Evolutionary conservation across 352 stramenopile genomes (phyloP).

Genomic region (Globisporangium alternatum): DNA sequence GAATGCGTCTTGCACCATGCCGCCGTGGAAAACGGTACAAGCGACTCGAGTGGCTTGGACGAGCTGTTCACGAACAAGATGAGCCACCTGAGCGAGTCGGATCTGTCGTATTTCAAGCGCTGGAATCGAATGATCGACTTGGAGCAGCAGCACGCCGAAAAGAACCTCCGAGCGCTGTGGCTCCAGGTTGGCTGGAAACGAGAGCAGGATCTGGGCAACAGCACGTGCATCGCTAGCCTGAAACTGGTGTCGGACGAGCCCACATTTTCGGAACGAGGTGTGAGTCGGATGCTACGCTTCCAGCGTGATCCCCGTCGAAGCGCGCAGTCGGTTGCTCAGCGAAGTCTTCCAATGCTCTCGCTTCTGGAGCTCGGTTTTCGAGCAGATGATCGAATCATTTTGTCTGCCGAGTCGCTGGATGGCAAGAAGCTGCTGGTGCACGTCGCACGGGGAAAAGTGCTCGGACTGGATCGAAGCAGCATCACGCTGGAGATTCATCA

Average conservation of each 20-base stretch:
- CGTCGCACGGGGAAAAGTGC: constrained; percentile 48
- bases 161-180: constrained; percentile 65
- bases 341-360: constrained; percentile 16
- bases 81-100: constrained; percentile 43
- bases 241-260: constrained; percentile 46
- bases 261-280: constrained; percentile 25
- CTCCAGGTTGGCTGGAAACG: constrained; percentile 57
- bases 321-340: neutral
- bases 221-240: constrained; percentile 53
- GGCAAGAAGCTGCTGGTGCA: constrained; percentile 64
- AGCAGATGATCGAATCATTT: constrained; percentile 67
- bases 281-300: constrained; percentile 44
- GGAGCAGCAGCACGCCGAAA: constrained; percentile 73
- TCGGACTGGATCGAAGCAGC: constrained; percentile 37
- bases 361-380: constrained; percentile 60
- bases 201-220: constrained; percentile 47
- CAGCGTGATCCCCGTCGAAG: constrained; percentile 42
- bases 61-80: constrained; percentile 64
- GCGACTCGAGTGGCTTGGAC: constrained; percentile 60
- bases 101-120: constrained; percentile 67
- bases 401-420: constrained; percentile 71
- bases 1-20: constrained; percentile 87
- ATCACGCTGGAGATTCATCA: constrained; percentile 60
- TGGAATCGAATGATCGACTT: constrained; percentile 75
- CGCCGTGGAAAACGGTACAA: constrained; percentile 68